These are phyloP conservation scores for Conticribra guillardii DNA, from an alignment of 108 stramenopile species.

Conservation along the genomic window DNA sequence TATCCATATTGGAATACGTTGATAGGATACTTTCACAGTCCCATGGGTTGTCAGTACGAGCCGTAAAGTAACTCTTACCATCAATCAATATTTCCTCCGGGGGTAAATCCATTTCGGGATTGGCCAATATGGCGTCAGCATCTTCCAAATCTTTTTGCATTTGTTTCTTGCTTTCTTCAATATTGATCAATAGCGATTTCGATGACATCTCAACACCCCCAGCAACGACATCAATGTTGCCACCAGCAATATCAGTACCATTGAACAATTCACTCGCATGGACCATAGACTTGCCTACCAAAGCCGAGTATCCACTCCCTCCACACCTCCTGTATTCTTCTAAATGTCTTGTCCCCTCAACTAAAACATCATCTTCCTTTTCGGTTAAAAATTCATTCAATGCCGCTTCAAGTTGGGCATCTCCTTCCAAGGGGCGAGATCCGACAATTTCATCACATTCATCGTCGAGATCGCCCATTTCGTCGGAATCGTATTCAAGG, in stretches of 20 bases:
- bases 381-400: slow-evolving; percentile 84
- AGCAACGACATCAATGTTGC: no score
- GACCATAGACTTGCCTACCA: slow-evolving; percentile 76
- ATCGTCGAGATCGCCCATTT: slow-evolving; percentile 76
- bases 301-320: slow-evolving; percentile 78
- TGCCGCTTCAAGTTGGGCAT: slow-evolving; percentile 77
- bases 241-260: no score
- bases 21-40: slow-evolving; percentile 97
- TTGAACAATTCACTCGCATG: slow-evolving; percentile 56
- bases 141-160: slow-evolving; percentile 68
- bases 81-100: slow-evolving; percentile 86
- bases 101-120: slow-evolving; percentile 73
- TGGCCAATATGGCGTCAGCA: slow-evolving; percentile 72
- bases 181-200: slow-evolving; percentile 34
- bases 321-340: slow-evolving; percentile 43
- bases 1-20: slow-evolving; percentile 96
- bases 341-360: slow-evolving; percentile 68
- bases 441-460: slow-evolving; percentile 76
- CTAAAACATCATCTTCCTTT: slow-evolving; percentile 80
- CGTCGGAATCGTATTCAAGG: slow-evolving; percentile 90
- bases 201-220: slow-evolving; percentile 13
- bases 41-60: slow-evolving; percentile 85
- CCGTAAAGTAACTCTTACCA: slow-evolving; percentile 85
- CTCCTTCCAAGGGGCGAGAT: slow-evolving; percentile 73
- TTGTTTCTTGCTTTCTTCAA: slow-evolving; percentile 53